Base-by-base conservation (phyloP, 2,329 filamentous ascomycete genomes). In the Neurospora sp. region DNA sequence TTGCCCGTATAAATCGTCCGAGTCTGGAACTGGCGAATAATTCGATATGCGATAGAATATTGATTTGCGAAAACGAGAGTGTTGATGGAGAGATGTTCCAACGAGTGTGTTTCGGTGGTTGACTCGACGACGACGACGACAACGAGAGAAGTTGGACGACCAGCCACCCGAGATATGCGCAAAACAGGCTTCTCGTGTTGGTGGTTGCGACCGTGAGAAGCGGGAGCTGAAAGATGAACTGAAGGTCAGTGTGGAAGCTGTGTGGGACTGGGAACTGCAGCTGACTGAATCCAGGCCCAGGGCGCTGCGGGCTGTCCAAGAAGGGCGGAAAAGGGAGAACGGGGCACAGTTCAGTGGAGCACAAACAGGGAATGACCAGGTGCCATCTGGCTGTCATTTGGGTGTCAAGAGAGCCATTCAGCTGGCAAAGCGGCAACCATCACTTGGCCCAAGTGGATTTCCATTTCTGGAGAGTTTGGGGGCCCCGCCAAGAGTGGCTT, bases 1-100 rank as follows among this genome's bases (percentile, higher is more conserved):
- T 52, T 52, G 43, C 43, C 43, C 43, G 19, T 52, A 52, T 52
- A 52, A 36, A 33, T 33, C 15, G 52, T 62, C 28, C 52, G 28
- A 62, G 52, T 62, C 52, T 62, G 28, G 28, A 62, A 62, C 28
- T 36, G 52, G 15, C 28, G 52, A 17, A 33, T 33, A 68, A 52
- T 68, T 42, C 38, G 28, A 68, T 68, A 68, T n/a, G 52, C 67
- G 67, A 68, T 58, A 19, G 67, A 68, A 68, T 40, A 19, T 38
- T 23, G 39, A 28, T 19, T 36, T 19, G 67, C 7, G 28, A 68
- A 68, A 68, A 52, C 67, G 67, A 68, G 58, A 62, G 67, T 68
- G 42, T 62, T 62, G 28, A 62, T 62, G 43, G 28, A 68, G 38
- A 36, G 38, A 36, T 52, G 67, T 68, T 52, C 62, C 42, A 68